Conservation (phyloP, 768 basidiomycete genomes). For the Lactifluus volemus region DNA sequence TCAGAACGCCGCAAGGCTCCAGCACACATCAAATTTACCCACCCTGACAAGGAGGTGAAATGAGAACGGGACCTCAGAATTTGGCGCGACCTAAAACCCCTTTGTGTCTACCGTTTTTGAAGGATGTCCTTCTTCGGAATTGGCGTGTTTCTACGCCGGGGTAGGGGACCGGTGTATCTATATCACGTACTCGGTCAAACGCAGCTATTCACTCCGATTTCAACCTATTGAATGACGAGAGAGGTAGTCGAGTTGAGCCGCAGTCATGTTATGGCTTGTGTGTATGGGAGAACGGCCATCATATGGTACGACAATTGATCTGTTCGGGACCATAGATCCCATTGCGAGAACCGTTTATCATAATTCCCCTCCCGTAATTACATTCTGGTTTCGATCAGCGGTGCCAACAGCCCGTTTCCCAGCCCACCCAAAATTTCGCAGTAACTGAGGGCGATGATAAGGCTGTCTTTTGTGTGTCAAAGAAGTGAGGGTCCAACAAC, state of each 20-base stretch:
- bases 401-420: slow-evolving; percentile 14
- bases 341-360: slow-evolving; percentile 5
- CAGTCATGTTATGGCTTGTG: slow-evolving; percentile 6
- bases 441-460: slow-evolving; percentile 9
- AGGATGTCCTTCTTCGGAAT: slow-evolving; percentile 1
- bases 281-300: slow-evolving; percentile 1
- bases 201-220: slow-evolving; percentile 4
- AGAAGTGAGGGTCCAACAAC: slow-evolving; percentile 10
- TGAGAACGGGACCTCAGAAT: slow-evolving; percentile 13
- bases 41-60: slow-evolving; percentile 10
- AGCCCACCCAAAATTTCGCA: slow-evolving; percentile 4
- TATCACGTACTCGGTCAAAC: slow-evolving; percentile 17
- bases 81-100: slow-evolving; percentile 10
- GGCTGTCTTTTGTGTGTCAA: slow-evolving; percentile 14
- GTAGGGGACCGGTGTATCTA: slow-evolving; percentile 10
- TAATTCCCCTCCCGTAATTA: slow-evolving; percentile 6
- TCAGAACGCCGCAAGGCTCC: slow-evolving; percentile 16
- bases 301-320: not conserved
- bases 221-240: not conserved
- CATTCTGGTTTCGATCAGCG: slow-evolving; percentile 16
- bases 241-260: slow-evolving; percentile 6
- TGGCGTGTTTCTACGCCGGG: slow-evolving; percentile 5
- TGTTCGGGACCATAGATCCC: not conserved
- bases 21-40: slow-evolving; percentile 19
- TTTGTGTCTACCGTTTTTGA: slow-evolving; percentile 17